phyloP scores from a whole-genome alignment of 192 early-diverging fungal genomes.

The Lobosporangium transversale region DNA sequence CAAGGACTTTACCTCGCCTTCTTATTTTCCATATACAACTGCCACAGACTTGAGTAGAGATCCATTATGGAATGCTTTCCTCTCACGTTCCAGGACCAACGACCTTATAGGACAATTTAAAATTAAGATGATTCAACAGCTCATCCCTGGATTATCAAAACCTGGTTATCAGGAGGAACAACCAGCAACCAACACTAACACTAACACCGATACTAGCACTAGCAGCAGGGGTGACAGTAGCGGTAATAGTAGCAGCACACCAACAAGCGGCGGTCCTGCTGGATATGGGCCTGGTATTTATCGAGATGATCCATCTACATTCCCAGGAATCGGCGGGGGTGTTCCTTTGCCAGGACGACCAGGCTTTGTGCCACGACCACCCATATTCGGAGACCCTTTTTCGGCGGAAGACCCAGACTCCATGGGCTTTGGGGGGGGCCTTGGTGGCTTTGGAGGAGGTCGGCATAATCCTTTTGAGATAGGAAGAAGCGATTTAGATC shows the following conservation, averaged over 20 bases:
- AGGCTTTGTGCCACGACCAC: conserved; percentile 47
- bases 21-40: conserved; percentile 59
- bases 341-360: conserved; percentile 31
- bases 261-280: background rate
- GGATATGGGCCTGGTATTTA: conserved; percentile 28
- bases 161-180: conserved; percentile 71
- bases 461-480: conserved; percentile 65
- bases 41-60: conserved; percentile 32
- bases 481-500: conserved; percentile 81
- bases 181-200: background rate
- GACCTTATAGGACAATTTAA: conserved; percentile 71
- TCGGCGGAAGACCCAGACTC: conserved; percentile 55
- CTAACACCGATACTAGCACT: background rate
- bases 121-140: conserved; percentile 68
- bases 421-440: background rate
- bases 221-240: too few species aligned
- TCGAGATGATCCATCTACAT: conserved; percentile 48
- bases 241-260: too few species aligned
- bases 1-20: conserved; percentile 61
- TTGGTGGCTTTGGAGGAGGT: conserved; percentile 8
- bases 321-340: conserved; percentile 45
- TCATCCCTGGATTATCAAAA: conserved; percentile 77
- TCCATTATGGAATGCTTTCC: conserved; percentile 64
- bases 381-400: conserved; percentile 59
- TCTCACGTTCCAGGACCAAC: conserved; percentile 65